Base-by-base conservation (phyloP, 2,329 filamentous ascomycete species). In the Phymatotrichopsis omnivora region DNA sequence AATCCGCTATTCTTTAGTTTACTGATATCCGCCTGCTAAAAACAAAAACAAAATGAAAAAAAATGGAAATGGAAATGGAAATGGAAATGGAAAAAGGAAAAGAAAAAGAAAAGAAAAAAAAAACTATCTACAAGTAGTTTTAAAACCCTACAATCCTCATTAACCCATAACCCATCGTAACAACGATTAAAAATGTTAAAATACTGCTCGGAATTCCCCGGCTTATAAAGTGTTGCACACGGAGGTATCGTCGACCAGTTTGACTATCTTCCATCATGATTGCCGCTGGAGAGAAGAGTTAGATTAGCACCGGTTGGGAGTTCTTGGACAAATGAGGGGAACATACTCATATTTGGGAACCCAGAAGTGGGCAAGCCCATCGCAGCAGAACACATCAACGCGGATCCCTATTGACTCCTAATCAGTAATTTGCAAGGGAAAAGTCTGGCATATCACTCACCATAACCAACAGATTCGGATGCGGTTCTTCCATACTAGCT, bases 321-420 rank as follows among this genome's bases (percentile, higher is more conserved):
- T n/a, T n/a, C n/a, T n/a, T n/a, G n/a, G n/a, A n/a, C n/a, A n/a
- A n/a, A n/a, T n/a, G n/a, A n/a, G n/a, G n/a, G 33, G 22, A 34
- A 82, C 86, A 73, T 76, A 94, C 87, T 98, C 91, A 98, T 98
- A 58, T 98, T 98, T 2, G 91, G 91, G 68, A 98, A 98, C 7
- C 91, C 93, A 62, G 81, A 89, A 0, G 91, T 98, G 2, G 91
- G 91, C 64, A 98, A 65, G 10, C 80, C 91, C 91, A 98, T 98
- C 2, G 85, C 91, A n/a, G 87, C 87, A 55, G 82, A 89, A 61
- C 91, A 95, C 86, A 98, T 98, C 53, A 98, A 67, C 8, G 93
- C 89, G 43, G 83, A 80, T 0, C 80, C 84, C 41, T 44, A 37
- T 24, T 10, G 16, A 22, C 24, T 25, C 5, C n/a, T n/a, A 17